Evolutionary conservation across 2,329 filamentous ascomycete species (phyloP), one percentile per base, ranked within the genome.

Genomic region (Sphaerulina populicola): DNA sequence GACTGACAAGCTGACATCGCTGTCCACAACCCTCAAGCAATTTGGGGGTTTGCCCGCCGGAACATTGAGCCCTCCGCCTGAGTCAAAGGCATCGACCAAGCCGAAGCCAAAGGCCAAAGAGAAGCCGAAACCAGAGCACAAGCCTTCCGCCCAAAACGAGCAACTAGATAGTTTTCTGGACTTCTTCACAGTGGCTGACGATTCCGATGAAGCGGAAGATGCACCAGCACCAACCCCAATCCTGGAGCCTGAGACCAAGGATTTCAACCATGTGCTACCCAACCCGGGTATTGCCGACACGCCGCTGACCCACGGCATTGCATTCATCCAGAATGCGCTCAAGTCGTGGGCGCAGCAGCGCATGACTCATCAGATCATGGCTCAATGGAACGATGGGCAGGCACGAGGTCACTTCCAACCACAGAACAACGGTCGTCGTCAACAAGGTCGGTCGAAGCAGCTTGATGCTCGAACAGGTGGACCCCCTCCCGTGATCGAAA

Each of bases 281-380:
- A 39, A 56, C 10, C 49, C 56, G 6, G 63, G 60, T 21, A 39
- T 48, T 27, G 44, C 55, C 3, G 64, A 67, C 39, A 55, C 54
- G 4, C 57, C 61, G 21, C 55, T 67, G 4, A 57, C 52, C 6
- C 61, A 63, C 46, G 64, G 64, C 49, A 64, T 66, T 30, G 56
- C 61, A 44, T 67, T 67, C 57, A 67, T 66, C 21, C 61, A 64
- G 52, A 64, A 65, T 44, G 64, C 62, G 11, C 54, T 67, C 49
- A 62, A 61, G 36, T 66, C 63, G 5, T 66, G 64, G 64, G 64
- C 63, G 6, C 58, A 64, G 46, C 60, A 64, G 46, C 56, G 62
- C 18, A 52, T 62, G 33, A 56, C 53, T 4, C 56, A 58, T 27
- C 51, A 58, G 36, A 58, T 56, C 27, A 49, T 46, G 23, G 42